Base-by-base conservation (phyloP, 805 yeast species). In the Saccharomycopsis fibuligera region DNA sequence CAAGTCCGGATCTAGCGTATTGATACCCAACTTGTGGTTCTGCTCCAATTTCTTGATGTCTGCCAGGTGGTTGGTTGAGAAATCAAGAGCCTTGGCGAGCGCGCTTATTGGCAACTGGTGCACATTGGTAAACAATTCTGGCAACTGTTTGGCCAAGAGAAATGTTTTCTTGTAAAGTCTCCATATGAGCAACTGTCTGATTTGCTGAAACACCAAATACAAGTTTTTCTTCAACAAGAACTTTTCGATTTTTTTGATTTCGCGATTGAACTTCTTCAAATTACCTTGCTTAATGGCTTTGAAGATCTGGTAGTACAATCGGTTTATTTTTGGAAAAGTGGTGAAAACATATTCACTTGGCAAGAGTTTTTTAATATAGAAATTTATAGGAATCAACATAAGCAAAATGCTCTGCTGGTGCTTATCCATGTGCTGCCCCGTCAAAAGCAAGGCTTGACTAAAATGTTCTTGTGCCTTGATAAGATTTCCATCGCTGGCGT, bases 401-500 rank as follows among this genome's bases (percentile, higher is more conserved):
- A 78, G 53, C 49, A 86, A 61, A 6, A 89, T 79, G 16, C 60
- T 47, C 35, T 61, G 60, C 30, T 50, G 48, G 40, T 54, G 51
- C 12, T 39, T 46, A 21, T 12, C 30, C 3, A 16, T 22, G 9
- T 42, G 25, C 30, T 31, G 9, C 10, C 24, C 41, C 9, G 35
- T n/a, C 21, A 44, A 24, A 2, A 30, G n/a, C 4, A 50, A 63
- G 0, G 93, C 89, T 37, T 66, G 59, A 10, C 69, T 63, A 41
- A 87, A 69, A 57, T 77, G 74, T 12, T 62, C 62, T 49, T 74
- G 75, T 3, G 83, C 82, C 12, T 65, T 64, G 2, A 50, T 63
- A 55, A 76, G 78, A 49, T 84, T 81, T 23, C 78, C 78, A 48
- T 82, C 84, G 57, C 83, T 81, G 36, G 83, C 75, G 44, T 79